Percentiles rank a stretch among this genome's conserved stretches.
Conservation (phyloP, 2,329 filamentous ascomycete genomes). For the Aspergillus oerlinghausenensis region DNA sequence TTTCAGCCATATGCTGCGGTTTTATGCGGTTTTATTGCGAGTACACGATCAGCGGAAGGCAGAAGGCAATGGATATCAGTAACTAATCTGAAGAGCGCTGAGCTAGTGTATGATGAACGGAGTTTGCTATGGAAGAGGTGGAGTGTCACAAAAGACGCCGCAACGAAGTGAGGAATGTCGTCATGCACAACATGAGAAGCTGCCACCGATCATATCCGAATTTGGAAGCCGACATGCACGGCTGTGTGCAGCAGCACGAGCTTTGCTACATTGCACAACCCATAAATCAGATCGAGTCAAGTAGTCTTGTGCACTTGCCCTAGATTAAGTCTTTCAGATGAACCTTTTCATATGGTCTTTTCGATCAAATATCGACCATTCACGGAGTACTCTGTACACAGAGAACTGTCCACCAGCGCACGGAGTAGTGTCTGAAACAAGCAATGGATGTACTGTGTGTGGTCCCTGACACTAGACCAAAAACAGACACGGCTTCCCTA, state of each 20-base stretch:
- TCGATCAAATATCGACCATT: not conserved
- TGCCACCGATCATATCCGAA: conserved; percentile 9
- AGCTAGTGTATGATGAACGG: not conserved
- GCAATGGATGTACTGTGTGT: not conserved
- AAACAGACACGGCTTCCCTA: not conserved
- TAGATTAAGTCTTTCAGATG: not conserved
- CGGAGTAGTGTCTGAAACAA: not conserved
- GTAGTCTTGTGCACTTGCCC: not conserved
- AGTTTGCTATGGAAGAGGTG: not conserved
- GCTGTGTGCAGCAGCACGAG: conserved; percentile 5
- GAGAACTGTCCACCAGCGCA: too few species aligned
- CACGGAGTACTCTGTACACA: too few species aligned
- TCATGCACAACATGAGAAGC: conserved; percentile 5
- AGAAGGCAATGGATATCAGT: not conserved
- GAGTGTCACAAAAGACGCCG: not conserved
- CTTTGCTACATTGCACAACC: conserved; percentile 1
- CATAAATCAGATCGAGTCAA: not conserved
- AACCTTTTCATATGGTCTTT: not conserved
- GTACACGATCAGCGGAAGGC: not conserved
- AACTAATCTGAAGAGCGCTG: not conserved
- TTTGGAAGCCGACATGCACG: conserved; percentile 6
- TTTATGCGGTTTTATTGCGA: not conserved
- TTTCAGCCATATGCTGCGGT: conserved; percentile 10
- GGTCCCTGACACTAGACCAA: not conserved
- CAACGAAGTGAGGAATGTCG: conserved; percentile 2